phyloP scores from a whole-genome alignment of 2,329 filamentous ascomycete species.

The Arthrobotrys conoides region DNA sequence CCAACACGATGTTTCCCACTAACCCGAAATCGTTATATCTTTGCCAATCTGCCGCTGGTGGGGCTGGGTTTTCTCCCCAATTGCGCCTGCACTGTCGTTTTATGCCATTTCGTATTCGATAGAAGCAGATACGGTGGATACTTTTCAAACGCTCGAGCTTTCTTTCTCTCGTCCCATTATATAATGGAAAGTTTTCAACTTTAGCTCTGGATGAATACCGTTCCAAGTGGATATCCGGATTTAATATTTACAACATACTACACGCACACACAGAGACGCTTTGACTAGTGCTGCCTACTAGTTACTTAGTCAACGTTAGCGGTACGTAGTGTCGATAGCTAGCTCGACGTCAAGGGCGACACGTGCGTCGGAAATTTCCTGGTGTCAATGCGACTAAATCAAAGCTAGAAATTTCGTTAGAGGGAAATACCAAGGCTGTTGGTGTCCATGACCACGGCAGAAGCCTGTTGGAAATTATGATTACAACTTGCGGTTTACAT shows the following conservation, averaged over 20 bases:
- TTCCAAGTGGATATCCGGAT: background rate
- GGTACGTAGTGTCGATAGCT: slow-evolving; percentile 2
- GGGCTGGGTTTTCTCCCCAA: slow-evolving; percentile 3
- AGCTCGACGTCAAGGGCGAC: slow-evolving; percentile 10
- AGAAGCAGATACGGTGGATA: slow-evolving; percentile 3
- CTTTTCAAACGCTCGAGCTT: slow-evolving; percentile 1
- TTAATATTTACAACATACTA: background rate
- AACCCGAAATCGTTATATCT: slow-evolving; percentile 35
- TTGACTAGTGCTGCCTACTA: slow-evolving; percentile 3
- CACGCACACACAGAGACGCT: background rate
- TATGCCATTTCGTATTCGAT: slow-evolving; percentile 32
- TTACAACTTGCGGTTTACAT: background rate
- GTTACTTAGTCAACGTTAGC: background rate
- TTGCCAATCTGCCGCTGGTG: slow-evolving; percentile 50
- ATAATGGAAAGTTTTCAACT: background rate
- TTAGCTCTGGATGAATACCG: background rate
- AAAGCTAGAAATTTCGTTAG: background rate
- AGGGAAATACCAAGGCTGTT: background rate
- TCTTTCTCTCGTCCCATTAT: background rate
- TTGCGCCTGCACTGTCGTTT: slow-evolving; percentile 39
- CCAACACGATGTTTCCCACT: slow-evolving; percentile 6
- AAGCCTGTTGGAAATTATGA: background rate
- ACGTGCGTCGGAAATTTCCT: slow-evolving; percentile 11
- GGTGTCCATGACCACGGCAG: slow-evolving; percentile 10
- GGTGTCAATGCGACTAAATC: background rate